phyloP scores from a whole-genome alignment of 345 rosid species.

The Acer campestre region DNA sequence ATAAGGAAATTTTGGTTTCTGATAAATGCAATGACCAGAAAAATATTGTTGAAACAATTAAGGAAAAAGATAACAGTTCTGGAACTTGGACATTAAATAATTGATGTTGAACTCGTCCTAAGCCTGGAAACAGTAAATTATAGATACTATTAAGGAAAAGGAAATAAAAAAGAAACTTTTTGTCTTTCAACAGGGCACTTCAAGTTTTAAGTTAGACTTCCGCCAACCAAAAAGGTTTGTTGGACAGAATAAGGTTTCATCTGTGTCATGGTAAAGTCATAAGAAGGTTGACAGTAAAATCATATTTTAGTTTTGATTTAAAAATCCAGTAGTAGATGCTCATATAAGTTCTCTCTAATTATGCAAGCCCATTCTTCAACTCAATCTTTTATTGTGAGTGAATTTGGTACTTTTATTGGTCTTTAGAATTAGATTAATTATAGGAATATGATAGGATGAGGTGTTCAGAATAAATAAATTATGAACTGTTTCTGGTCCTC shows the following conservation, averaged over 20 bases:
- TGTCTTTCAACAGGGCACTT: neutral
- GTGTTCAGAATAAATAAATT: neutral
- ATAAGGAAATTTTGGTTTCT: too few relatives aligned
- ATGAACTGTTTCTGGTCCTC: neutral
- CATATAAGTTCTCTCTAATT: neutral
- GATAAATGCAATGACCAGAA: too few relatives aligned
- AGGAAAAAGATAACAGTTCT: neutral
- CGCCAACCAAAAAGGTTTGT: neutral
- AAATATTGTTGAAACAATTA: too few relatives aligned
- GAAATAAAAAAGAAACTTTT: neutral
- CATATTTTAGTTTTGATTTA: neutral
- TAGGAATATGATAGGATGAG: neutral
- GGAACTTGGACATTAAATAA: neutral
- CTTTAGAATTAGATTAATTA: neutral
- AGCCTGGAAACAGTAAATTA: neutral
- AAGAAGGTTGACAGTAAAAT: neutral
- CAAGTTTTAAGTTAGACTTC: neutral
- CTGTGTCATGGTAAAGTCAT: neutral
- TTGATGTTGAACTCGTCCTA: neutral
- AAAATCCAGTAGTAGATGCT: neutral
- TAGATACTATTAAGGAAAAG: too few relatives aligned
- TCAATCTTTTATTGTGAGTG: neutral
- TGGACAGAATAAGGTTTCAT: neutral
- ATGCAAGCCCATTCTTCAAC: neutral
- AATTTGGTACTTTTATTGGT: neutral